Conservation (phyloP, 257 asterid genomes). For the Agastache rugosa region DNA sequence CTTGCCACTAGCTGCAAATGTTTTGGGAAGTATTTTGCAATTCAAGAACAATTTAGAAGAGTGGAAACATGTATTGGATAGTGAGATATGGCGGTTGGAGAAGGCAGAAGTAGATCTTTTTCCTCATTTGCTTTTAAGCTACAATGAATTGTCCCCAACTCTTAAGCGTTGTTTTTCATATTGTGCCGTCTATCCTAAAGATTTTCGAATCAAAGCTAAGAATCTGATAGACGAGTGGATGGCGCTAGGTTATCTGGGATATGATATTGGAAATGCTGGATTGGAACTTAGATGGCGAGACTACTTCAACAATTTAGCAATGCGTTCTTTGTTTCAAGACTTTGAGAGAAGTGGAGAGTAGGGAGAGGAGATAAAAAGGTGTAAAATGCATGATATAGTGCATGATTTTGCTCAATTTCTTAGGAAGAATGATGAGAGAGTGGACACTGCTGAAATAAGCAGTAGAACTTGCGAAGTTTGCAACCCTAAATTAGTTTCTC, state of each 20-base stretch:
- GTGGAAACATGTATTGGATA: not conserved
- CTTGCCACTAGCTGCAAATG: not conserved
- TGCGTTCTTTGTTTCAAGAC: not conserved
- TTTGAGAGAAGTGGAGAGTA: not conserved
- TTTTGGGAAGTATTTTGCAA: not conserved
- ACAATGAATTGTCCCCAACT: not conserved
- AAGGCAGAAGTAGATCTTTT: not conserved
- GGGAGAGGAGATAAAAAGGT: not conserved
- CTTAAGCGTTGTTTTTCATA: slow-evolving; percentile 7
- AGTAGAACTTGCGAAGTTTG: not conserved
- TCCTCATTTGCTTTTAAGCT: not conserved
- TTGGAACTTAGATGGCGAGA: not conserved
- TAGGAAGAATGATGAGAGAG: not conserved
- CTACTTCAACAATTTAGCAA: not conserved
- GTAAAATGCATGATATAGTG: slow-evolving; percentile 9
- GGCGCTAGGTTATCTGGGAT: not conserved
- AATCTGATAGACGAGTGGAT: not conserved
- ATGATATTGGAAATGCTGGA: not conserved
- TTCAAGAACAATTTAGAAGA: not conserved
- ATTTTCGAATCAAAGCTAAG: not conserved
- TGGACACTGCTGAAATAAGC: not conserved
- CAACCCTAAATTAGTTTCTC: too few relatives aligned
- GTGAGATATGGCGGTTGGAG: not conserved
- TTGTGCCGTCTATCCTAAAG: not conserved
- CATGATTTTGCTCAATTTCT: not conserved